A percentile compares a stretch with the other conserved stretches of the same genome.
phyloP scores from a whole-genome alignment of 176 grass and related monocot genomes.

The Paspalum notatum region DNA sequence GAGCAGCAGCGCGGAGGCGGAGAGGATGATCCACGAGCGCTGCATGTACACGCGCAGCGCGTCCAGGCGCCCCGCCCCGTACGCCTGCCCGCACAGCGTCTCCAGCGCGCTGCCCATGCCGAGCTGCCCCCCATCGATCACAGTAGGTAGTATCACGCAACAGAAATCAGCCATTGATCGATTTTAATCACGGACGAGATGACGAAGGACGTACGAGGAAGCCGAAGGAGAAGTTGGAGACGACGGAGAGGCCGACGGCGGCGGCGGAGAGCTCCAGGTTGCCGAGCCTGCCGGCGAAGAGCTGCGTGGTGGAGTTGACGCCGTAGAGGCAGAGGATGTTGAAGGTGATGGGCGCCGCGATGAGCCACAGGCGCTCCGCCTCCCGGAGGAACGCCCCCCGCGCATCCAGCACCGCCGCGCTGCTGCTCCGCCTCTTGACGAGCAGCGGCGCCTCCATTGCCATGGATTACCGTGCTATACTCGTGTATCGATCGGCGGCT shows the following conservation, averaged over 20 bases:
- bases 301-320: conserved; percentile 76
- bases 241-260: conserved; percentile 64
- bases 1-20: conserved; percentile 49
- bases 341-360: conserved; percentile 78
- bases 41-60: conserved; percentile 82
- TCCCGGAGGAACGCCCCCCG: conserved; percentile 52
- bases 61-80: conserved; percentile 62
- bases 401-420: conserved; percentile 47
- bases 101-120: conserved; percentile 91
- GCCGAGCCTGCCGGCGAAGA: conserved; percentile 76
- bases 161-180: no score
- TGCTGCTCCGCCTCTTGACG: background rate
- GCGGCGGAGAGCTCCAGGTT: conserved; percentile 84
- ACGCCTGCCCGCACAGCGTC: conserved; percentile 88
- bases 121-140: no score
- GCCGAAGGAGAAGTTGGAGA: conserved; percentile 93
- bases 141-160: no score
- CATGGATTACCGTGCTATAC: no score
- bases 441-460: conserved; percentile 21
- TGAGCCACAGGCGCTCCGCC: conserved; percentile 56
- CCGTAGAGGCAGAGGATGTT: conserved; percentile 78
- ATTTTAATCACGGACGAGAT: no score
- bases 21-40: conserved; percentile 72
- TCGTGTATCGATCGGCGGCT: background rate
- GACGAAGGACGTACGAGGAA: conserved; percentile 42